Conservation (phyloP, 805 yeast genomes). For the Maudiozyma saulgeensis region DNA sequence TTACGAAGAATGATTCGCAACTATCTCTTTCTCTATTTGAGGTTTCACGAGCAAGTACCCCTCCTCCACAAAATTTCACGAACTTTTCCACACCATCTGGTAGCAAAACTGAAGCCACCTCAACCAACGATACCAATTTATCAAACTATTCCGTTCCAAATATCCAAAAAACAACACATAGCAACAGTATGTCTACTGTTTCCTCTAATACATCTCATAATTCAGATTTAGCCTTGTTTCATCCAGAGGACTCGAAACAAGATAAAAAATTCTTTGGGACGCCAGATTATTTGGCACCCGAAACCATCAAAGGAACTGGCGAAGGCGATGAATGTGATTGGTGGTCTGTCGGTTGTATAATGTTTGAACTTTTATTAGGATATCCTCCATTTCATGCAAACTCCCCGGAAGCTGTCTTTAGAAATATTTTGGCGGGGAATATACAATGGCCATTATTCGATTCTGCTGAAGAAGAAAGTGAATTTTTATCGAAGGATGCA, state of each 20-base stretch:
- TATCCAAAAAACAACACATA: neutral
- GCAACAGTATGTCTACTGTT: slow-evolving; percentile 3
- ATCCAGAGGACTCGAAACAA: slow-evolving; percentile 51
- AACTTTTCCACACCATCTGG: slow-evolving; percentile 3
- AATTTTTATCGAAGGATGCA: slow-evolving; percentile 54
- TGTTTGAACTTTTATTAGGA: slow-evolving; percentile 87
- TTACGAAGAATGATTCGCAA: slow-evolving; percentile 25
- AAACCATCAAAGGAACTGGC: slow-evolving; percentile 74
- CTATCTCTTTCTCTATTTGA: slow-evolving; percentile 22
- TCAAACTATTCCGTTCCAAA: neutral
- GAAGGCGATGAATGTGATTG: slow-evolving; percentile 65
- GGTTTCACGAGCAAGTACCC: slow-evolving; percentile 23
- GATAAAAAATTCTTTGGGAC: slow-evolving; percentile 81
- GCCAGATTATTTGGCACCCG: slow-evolving; percentile 96
- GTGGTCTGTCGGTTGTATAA: slow-evolving; percentile 97
- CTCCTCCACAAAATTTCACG: slow-evolving; percentile 12
- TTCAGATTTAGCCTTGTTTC: slow-evolving; percentile 54
- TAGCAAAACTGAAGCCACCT: neutral
- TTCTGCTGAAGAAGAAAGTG: slow-evolving; percentile 40
- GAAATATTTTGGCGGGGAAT: slow-evolving; percentile 60
- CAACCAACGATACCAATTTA: neutral
- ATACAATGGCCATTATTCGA: slow-evolving; percentile 79
- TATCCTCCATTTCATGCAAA: slow-evolving; percentile 89
- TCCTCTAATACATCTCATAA: slow-evolving; percentile 5
- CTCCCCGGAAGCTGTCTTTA: slow-evolving; percentile 72